Conservation (phyloP, 2,329 filamentous ascomycete species). For the Cytospora piceae region DNA sequence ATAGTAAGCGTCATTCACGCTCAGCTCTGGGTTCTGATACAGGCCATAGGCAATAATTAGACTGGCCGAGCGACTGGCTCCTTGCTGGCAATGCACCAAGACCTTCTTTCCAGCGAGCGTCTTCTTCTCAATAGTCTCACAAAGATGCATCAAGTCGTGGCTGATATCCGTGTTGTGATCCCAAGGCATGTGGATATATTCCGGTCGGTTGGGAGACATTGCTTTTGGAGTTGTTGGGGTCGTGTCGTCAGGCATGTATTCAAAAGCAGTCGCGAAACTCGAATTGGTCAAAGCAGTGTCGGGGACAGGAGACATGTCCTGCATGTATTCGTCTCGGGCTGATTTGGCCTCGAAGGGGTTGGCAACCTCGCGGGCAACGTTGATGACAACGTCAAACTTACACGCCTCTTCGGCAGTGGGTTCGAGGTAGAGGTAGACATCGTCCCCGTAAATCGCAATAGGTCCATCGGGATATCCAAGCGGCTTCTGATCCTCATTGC, state of each 20-base stretch:
- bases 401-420: slow-evolving; percentile 77
- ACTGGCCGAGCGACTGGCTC: slow-evolving; percentile 82
- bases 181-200: slow-evolving; percentile 88
- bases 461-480: slow-evolving; percentile 83
- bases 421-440: slow-evolving; percentile 79
- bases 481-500: slow-evolving; percentile 78
- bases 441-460: slow-evolving; percentile 78
- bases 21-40: slow-evolving; percentile 75
- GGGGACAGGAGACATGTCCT: slow-evolving; percentile 50
- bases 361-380: slow-evolving; percentile 79
- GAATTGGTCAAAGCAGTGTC: slow-evolving; percentile 62
- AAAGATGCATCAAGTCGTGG: slow-evolving; percentile 73
- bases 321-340: slow-evolving; percentile 34
- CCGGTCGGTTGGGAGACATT: slow-evolving; percentile 58
- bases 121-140: slow-evolving; percentile 74
- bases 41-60: slow-evolving; percentile 85
- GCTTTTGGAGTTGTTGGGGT: slow-evolving; percentile 64
- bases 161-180: slow-evolving; percentile 88
- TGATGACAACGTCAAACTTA: slow-evolving; percentile 81
- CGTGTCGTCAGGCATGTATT: slow-evolving; percentile 51
- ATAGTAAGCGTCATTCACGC: slow-evolving; percentile 82
- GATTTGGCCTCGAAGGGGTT: slow-evolving; percentile 66
- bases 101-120: slow-evolving; percentile 77
- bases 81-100: slow-evolving; percentile 83
- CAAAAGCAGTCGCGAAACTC: slow-evolving; percentile 65